Conservation (phyloP, 2,329 filamentous ascomycete species). For the Colletotrichum horii region DNA sequence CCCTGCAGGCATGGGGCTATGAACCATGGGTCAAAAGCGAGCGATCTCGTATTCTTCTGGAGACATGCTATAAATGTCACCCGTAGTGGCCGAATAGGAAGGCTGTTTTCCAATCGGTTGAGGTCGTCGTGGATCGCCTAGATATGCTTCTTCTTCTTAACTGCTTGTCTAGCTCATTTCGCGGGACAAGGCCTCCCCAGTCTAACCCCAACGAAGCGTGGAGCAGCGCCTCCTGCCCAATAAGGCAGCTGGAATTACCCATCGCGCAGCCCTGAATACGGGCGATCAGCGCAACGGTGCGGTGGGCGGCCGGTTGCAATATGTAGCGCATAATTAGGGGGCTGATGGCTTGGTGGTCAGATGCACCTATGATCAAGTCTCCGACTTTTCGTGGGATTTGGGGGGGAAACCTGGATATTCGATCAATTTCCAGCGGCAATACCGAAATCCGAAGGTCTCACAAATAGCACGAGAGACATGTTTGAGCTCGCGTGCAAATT, state of each 20-base stretch:
- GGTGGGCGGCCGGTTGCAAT: not conserved
- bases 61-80: not conserved
- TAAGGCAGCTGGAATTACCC: slow-evolving; percentile 13
- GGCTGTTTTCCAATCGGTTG: not conserved
- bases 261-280: slow-evolving; percentile 1
- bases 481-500: fast-evolving
- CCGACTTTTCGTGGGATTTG: not conserved
- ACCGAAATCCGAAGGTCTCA: not conserved
- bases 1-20: not conserved
- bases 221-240: not conserved
- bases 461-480: not conserved
- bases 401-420: not conserved
- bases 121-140: not conserved
- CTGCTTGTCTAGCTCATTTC: slow-evolving; percentile 3
- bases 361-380: not conserved
- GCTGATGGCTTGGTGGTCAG: not conserved
- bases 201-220: not conserved
- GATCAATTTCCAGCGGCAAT: not conserved
- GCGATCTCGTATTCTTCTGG: slow-evolving; percentile 6
- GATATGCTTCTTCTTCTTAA: slow-evolving; percentile 9
- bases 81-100: not conserved
- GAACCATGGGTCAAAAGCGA: not conserved
- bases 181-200: slow-evolving; percentile 11
- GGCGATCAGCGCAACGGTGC: slow-evolving; percentile 8
- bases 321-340: not conserved